Conservation (phyloP, 1,284 basidiomycete genomes). For the Microbotryum lychnidis-dioicae region DNA sequence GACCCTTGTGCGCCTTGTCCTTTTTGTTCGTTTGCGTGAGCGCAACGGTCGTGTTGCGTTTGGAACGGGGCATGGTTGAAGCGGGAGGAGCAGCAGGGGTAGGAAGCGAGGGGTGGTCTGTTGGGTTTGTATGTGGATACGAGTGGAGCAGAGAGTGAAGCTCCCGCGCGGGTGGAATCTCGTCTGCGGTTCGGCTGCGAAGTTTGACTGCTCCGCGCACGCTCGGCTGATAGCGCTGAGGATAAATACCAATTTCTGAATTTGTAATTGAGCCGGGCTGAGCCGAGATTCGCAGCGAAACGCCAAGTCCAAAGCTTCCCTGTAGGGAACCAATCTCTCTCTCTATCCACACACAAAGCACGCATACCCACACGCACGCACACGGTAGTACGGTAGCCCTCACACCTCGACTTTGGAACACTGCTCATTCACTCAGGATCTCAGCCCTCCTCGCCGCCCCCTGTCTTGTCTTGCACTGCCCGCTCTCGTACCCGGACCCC, state of each 20-base stretch:
- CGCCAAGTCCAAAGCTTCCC: not conserved
- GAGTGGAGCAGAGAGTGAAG: not conserved
- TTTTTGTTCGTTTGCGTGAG: constrained; percentile 51
- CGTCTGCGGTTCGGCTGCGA: not conserved
- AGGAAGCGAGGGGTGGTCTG: not conserved
- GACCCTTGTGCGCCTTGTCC: constrained; percentile 62
- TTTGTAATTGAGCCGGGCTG: no score
- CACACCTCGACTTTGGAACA: no score
- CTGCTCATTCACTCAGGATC: no score
- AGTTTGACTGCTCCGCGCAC: no score
- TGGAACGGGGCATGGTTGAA: constrained; percentile 38
- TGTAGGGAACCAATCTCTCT: no score
- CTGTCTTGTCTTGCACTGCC: not conserved
- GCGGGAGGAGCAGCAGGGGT: not conserved
- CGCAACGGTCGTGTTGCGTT: constrained; percentile 44
- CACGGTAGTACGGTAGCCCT: no score
- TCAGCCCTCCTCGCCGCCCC: not conserved
- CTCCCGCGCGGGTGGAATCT: not conserved
- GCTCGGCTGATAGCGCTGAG: no score
- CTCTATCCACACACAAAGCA: no score
- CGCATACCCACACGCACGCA: no score
- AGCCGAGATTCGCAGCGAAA: not conserved
- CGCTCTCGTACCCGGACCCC: not conserved
- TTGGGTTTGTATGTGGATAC: not conserved
- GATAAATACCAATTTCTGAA: no score